These are phyloP conservation scores for Ascochyta koolunga DNA, from an alignment of 2,329 filamentous ascomycete species.

Conservation along the genomic window DNA sequence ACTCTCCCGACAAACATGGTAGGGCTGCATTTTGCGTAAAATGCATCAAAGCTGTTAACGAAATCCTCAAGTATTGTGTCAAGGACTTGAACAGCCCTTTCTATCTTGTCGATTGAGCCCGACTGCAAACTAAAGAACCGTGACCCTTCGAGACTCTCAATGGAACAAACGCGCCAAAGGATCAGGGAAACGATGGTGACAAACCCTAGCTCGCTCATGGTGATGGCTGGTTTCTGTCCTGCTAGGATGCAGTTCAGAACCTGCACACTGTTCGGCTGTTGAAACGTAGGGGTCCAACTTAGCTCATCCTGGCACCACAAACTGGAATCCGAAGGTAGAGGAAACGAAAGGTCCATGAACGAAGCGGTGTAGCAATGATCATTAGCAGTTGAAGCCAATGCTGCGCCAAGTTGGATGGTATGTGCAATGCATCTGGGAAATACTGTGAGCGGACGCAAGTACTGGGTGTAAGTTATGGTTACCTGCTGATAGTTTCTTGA, in stretches of 20 bases:
- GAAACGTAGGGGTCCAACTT: neutral
- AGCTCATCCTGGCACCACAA: neutral
- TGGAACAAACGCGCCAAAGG: neutral
- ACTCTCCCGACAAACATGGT: neutral
- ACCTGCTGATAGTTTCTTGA: neutral
- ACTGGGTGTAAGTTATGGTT: neutral
- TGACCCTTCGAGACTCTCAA: neutral
- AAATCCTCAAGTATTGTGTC: neutral
- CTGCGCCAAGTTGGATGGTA: neutral
- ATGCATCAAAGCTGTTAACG: neutral
- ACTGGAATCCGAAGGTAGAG: neutral
- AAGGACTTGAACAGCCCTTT: neutral
- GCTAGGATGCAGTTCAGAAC: neutral
- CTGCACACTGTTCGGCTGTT: neutral
- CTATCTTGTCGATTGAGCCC: neutral
- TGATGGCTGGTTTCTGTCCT: neutral
- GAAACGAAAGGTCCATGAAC: neutral
- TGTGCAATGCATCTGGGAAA: neutral
- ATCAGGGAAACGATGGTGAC: neutral
- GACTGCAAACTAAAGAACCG: neutral
- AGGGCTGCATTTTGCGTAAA: too few species aligned
- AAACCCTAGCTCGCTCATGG: neutral
- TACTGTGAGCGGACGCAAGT: too few species aligned
- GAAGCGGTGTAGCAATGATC: neutral
- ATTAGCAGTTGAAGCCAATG: neutral